Evolutionary conservation across 768 basidiomycete genomes (phyloP).

Genomic region (Mycena pura): DNA sequence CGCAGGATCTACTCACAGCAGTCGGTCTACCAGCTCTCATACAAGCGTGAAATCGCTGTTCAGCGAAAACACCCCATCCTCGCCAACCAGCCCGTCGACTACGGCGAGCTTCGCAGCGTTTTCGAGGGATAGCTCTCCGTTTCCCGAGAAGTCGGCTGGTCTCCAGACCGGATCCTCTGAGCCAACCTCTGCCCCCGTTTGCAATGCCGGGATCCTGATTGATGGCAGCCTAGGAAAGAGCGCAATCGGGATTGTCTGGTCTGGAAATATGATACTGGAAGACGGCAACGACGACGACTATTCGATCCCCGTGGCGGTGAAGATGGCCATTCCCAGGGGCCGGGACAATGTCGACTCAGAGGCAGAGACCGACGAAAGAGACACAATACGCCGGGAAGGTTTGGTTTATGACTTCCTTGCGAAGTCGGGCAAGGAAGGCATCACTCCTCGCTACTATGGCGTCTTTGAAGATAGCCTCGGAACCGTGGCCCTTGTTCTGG

Average conservation of each 20-base stretch:
- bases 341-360: background rate
- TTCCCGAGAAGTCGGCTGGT: background rate
- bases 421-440: background rate
- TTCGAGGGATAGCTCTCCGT: conserved; percentile 7
- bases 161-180: background rate
- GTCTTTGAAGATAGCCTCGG: conserved; percentile 8
- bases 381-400: conserved; percentile 1
- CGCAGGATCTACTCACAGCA: conserved; percentile 5
- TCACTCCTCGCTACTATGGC: conserved; percentile 11
- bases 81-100: conserved; percentile 12
- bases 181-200: background rate
- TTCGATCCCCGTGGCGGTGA: background rate
- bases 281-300: background rate
- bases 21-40: background rate
- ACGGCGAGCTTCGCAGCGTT: background rate
- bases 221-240: background rate
- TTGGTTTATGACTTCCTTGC: conserved; percentile 6
- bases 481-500: conserved; percentile 11
- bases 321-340: conserved; percentile 13
- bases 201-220: conserved; percentile 4
- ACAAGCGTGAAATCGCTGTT: background rate
- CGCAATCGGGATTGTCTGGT: conserved; percentile 9
- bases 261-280: conserved; percentile 12
- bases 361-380: background rate
- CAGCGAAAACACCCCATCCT: background rate